These are phyloP conservation scores for Phytopythium helicoides DNA, from an alignment of 352 stramenopile species.

Conservation along the genomic window DNA sequence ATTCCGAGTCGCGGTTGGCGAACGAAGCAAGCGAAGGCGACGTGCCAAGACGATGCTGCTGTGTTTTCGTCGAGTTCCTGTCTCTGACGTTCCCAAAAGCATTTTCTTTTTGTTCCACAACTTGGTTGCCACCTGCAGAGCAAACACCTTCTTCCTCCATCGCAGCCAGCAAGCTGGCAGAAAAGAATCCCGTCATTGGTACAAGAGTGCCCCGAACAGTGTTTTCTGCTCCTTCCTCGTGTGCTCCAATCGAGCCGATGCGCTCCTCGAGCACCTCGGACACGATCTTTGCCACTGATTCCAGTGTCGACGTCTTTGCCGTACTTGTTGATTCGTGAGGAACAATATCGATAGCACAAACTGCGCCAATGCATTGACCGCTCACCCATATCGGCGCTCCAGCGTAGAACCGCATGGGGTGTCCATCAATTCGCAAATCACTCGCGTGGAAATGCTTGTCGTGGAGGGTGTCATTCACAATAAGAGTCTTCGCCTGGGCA, in stretches of 20 bases:
- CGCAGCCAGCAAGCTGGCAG: constrained; percentile 1
- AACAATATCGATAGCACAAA: constrained; percentile 58
- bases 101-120: not conserved
- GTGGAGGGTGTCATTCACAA: constrained; percentile 56
- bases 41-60: too few relatives aligned
- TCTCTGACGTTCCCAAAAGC: too few relatives aligned
- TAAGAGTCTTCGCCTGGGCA: constrained; percentile 43
- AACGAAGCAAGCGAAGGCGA: not conserved
- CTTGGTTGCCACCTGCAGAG: not conserved
- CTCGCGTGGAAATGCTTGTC: constrained; percentile 73
- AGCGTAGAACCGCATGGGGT: constrained; percentile 63
- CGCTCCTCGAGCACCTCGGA: constrained; percentile 80
- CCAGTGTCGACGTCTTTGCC: constrained; percentile 66
- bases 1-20: constrained; percentile 1
- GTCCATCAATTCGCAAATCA: constrained; percentile 33
- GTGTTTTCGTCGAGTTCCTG: too few relatives aligned
- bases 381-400: constrained; percentile 54
- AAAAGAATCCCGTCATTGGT: not conserved
- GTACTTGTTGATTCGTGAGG: constrained; percentile 46
- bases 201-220: not conserved
- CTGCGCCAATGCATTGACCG: constrained; percentile 60
- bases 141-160: constrained; percentile 2
- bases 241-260: constrained; percentile 11
- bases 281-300: constrained; percentile 77
- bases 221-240: not conserved